Base-by-base conservation (phyloP, 192 early-diverging fungal species). In the Backusella psychrophila region DNA sequence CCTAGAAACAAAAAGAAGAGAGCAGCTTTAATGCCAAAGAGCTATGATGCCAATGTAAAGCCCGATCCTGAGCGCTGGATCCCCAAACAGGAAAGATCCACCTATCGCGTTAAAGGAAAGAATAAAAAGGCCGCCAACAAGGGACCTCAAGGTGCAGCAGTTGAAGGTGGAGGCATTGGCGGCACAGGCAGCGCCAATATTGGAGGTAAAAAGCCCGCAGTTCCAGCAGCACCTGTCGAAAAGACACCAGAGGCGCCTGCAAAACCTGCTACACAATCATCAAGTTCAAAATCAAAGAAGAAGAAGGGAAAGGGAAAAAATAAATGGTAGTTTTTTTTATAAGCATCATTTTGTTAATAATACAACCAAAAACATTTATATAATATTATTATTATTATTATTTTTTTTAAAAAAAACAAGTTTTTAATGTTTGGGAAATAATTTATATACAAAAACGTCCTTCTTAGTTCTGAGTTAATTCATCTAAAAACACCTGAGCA, bases 1-100 rank as follows among this genome's bases (percentile, higher is more conserved):
- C 39, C 75, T 1, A 85, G 79, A 56, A 83, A 82, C 53, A 87
- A 87, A 66, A 83, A 84, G 42, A 93, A 91, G 79, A 80, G 89
- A 63, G 85, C 87, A 80, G 76, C 88, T 21, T 70, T 87, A 9
- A 46, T 89, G 35, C 89, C 90, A 42, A 91, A 91, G 71, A 84
- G 81, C 53, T 88, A 80, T 72, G 89, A 92, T 80, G 59, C 86
- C 6, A 74, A 72, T 31, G 71, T 71, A 5, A 71, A 78, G 7
- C 86, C 88, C 23, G 91, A 93, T 82, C 91, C 92, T 17, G 91
- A 94, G 69, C 85, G 92, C 52, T 94, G 92, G 92, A 52, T 93
- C 68, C 88, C 91, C 6, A 90, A 90, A 72, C 84, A 86, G 46
- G 92, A 94, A 36, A 78, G 92, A 11, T 82, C 89, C 12, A 80